Evolutionary conservation across 2,329 filamentous ascomycete genomes (phyloP).

Genomic region (Scedosporium boydii): DNA sequence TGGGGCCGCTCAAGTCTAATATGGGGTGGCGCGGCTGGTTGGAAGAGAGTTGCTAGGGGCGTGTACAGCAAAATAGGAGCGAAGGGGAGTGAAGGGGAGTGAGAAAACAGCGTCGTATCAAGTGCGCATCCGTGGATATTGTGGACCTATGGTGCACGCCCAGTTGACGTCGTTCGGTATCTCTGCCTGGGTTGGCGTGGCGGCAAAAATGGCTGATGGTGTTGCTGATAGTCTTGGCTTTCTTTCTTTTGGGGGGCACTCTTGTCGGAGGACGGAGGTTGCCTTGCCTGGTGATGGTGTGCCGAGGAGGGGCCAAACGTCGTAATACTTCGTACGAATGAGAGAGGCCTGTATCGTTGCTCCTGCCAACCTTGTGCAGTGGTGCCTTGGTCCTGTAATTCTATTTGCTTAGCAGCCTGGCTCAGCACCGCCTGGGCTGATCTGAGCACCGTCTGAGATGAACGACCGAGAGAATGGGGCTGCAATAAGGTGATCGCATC

Average conservation of each 20-base stretch:
- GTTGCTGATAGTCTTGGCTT: not conserved
- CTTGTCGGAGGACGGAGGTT: not conserved
- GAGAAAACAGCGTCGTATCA: not conserved
- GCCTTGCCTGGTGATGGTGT: not conserved
- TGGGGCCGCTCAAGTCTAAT: too few relatives aligned
- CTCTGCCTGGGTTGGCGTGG: constrained; percentile 1
- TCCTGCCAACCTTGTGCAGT: too few relatives aligned
- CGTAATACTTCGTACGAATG: too few relatives aligned
- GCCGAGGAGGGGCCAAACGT: not conserved
- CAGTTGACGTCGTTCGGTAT: constrained; percentile 2
- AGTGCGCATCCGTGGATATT: not conserved
- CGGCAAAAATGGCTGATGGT: not conserved
- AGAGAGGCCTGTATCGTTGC: too few relatives aligned
- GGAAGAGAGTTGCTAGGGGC: too few relatives aligned
- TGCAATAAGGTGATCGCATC: not conserved
- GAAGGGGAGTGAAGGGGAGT: too few relatives aligned
- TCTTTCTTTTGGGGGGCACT: not conserved
- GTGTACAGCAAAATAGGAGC: too few relatives aligned
- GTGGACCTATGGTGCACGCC: not conserved
- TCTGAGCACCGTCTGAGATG: not conserved
- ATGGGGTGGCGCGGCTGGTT: too few relatives aligned
- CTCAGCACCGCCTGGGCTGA: not conserved
- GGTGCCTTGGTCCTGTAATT: not conserved
- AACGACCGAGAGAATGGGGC: not conserved
- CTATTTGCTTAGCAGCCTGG: constrained; percentile 1